Percentiles rank a stretch among this genome's conserved stretches.
Conservation (phyloP, 2,329 filamentous ascomycete genomes). For the Sclerotinia subarctica region DNA sequence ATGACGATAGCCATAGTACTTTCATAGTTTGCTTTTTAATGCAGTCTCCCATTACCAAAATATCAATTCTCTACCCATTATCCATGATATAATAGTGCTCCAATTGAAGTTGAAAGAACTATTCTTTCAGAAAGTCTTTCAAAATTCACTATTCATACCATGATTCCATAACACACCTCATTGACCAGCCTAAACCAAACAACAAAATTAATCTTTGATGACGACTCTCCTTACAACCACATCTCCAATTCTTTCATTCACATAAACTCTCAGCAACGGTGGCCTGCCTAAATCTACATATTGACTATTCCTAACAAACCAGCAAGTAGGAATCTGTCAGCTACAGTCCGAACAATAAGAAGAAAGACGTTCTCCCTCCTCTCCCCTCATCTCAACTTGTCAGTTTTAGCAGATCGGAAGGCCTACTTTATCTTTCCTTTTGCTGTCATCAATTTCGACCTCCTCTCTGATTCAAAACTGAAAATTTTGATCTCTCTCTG, state of each 20-base stretch:
- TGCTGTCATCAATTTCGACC: not conserved
- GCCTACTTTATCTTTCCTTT: not conserved
- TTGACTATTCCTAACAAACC: constrained; percentile 30
- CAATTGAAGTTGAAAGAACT: not conserved
- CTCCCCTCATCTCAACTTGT: constrained; percentile 19
- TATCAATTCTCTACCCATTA: not conserved
- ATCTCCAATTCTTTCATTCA: not conserved
- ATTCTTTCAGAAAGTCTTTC: not conserved
- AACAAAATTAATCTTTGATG: not conserved
- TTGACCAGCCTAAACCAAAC: not conserved
- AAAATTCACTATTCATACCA: not conserved
- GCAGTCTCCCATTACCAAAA: not conserved
- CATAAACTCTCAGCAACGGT: not conserved
- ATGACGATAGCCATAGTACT: not conserved
- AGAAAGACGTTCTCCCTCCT: constrained; percentile 24
- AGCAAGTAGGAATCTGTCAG: constrained; percentile 18
- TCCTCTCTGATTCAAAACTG: not conserved
- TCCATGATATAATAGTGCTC: not conserved
- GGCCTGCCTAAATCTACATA: constrained; percentile 26
- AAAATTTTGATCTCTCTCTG: not conserved
- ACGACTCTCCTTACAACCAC: not conserved
- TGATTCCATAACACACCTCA: not conserved
- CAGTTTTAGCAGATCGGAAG: constrained; percentile 21
- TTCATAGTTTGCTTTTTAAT: constrained; percentile 3
- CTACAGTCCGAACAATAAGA: constrained; percentile 27